These are phyloP conservation scores for Trichoderma sp. DNA, from an alignment of 2,329 filamentous ascomycete species.

Conservation along the genomic window DNA sequence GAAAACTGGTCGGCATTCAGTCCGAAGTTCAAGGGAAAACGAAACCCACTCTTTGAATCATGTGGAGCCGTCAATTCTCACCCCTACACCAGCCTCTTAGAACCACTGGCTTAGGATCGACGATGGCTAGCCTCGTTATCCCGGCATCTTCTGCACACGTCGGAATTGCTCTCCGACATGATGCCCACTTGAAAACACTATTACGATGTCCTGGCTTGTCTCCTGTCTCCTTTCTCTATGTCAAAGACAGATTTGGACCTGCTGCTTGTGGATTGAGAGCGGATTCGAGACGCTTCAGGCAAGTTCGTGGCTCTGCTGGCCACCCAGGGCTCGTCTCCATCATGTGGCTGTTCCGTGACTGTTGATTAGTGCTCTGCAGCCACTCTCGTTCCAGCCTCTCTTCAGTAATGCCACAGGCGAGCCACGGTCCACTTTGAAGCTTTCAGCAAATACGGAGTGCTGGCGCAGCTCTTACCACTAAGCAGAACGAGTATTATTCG, in stretches of 20 bases:
- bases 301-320: background rate
- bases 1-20: background rate
- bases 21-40: background rate
- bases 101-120: background rate
- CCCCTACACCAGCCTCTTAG: background rate
- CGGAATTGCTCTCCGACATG: background rate
- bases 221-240: background rate
- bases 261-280: background rate
- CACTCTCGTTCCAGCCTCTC: background rate
- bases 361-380: background rate
- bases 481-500: background rate
- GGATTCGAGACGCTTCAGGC: background rate
- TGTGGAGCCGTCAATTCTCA: conserved; percentile 1
- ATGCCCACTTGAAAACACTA: background rate
- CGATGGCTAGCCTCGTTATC: background rate
- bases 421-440: background rate
- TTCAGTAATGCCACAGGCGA: background rate
- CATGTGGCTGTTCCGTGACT: background rate
- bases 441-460: background rate
- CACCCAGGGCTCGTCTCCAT: background rate
- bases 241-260: background rate
- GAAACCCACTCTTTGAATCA: background rate
- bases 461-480: background rate
- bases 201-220: background rate
- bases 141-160: background rate